Base-by-base conservation (phyloP, 768 basidiomycete genomes). In the Suillus subaureus region DNA sequence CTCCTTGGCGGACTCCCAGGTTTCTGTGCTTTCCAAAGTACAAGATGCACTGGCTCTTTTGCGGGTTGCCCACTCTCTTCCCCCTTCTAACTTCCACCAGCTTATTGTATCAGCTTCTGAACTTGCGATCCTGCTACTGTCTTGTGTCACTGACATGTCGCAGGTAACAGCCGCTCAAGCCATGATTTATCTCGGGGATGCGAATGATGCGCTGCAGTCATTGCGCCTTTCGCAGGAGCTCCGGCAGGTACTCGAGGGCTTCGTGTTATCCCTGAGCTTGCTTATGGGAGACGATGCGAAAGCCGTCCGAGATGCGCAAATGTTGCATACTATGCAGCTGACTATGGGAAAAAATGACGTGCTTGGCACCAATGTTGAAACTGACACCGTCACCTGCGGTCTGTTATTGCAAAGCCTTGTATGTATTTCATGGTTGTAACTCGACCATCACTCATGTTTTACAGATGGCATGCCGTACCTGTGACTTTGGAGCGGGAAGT, bases 271-370 rank as follows among this genome's bases (percentile, higher is more conserved):
- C 6, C 74, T 92, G 52, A 85, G 85, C 63, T 79, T 89, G 66
- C 70, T 87, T 37, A 81, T 90, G 39, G 88, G 87, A 45, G 90
- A 91, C 69, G 90, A 92, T 64, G 85, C 84, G 31, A 91, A 89
- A 72, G 84, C 81, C 56, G 83, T 87, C n/a, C 80, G 85, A 64
- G 90, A 92, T 75, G 86, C 88, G 18, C 89, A 91, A 65, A 82
- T 90, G 75, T 85, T 90, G 79, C 90, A 91, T 61, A 85, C 79
- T 26, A 75, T 88, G 45, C 89, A 89, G 64, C 72, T 88, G 61
- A 78, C 83, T 12, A 73, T 88, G 37, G 85, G 85, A 23, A 91
- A 88, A 72, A 82, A 80, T 16, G 87, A 89, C 64, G 77, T 84
- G 61, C 71, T 85, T 37, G 85, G 84, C 13, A 79, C 88, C 26